Evolutionary conservation across 1,284 basidiomycete genomes (phyloP).

Genomic region (Apiotrichum akiyoshidainum): DNA sequence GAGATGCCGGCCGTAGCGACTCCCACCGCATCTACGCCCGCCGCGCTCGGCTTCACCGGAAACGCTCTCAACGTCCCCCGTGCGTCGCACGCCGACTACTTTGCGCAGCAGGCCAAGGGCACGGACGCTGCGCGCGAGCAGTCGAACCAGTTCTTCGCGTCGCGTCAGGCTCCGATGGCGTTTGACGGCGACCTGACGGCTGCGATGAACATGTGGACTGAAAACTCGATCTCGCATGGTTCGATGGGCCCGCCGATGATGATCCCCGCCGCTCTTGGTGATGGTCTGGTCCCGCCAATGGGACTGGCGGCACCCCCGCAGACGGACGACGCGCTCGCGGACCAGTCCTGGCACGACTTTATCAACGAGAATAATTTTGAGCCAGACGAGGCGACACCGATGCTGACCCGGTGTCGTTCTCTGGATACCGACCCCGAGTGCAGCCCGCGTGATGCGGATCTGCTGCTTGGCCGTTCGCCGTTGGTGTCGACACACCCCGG

Average conservation of each 20-base stretch:
- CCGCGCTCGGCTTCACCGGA: slow-evolving; percentile 15
- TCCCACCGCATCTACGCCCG: slow-evolving; percentile 9
- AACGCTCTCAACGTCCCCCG: slow-evolving; percentile 14
- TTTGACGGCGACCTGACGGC: slow-evolving; percentile 18
- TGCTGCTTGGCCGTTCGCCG: slow-evolving; percentile 16
- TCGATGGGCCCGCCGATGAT: slow-evolving; percentile 1
- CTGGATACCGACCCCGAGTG: slow-evolving; percentile 26
- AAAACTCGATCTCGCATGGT: neutral
- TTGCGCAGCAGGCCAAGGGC: slow-evolving; percentile 21
- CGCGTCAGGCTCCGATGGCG: slow-evolving; percentile 2
- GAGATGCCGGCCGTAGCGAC: slow-evolving; percentile 2
- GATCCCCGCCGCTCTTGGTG: neutral
- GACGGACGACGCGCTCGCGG: slow-evolving; percentile 22
- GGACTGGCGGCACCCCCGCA: neutral
- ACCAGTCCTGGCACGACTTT: slow-evolving; percentile 27
- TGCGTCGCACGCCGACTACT: slow-evolving; percentile 21
- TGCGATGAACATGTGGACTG: slow-evolving; percentile 17
- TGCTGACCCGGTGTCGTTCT: slow-evolving; percentile 20
- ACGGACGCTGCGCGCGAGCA: slow-evolving; percentile 14
- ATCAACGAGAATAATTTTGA: slow-evolving; percentile 28
- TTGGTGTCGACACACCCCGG: slow-evolving; percentile 15
- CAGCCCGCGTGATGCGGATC: slow-evolving; percentile 20
- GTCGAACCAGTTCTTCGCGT: slow-evolving; percentile 13
- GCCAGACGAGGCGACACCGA: slow-evolving; percentile 23
- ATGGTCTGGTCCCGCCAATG: neutral